Evolutionary conservation across 2,329 filamentous ascomycete genomes (phyloP).

Genomic region (Myriosclerotinia scirpicola): DNA sequence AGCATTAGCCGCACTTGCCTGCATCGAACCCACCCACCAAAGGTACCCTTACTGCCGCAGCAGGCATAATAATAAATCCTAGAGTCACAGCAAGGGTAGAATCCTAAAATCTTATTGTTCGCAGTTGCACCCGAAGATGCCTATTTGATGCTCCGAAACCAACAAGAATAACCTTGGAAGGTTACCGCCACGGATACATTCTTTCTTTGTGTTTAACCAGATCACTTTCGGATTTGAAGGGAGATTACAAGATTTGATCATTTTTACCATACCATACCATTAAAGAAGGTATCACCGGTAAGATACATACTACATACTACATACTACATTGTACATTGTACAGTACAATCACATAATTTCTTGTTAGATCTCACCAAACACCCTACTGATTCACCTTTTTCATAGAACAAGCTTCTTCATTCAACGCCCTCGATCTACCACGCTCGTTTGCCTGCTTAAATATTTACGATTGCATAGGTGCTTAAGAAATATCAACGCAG

Average conservation of each 20-base stretch:
- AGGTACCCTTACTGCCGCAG: slow-evolving; percentile 6
- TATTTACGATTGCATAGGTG: not conserved
- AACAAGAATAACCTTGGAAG: slow-evolving; percentile 10
- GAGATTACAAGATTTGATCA: slow-evolving; percentile 2
- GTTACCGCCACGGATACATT: slow-evolving; percentile 4
- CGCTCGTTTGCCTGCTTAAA: slow-evolving; percentile 3
- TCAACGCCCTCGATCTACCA: not conserved
- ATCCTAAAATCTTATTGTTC: slow-evolving; percentile 7
- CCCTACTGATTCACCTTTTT: slow-evolving; percentile 16
- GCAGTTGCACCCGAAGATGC: slow-evolving; percentile 4
- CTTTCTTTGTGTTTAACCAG: slow-evolving; percentile 8
- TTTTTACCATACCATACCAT: not conserved
- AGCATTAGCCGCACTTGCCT: not conserved
- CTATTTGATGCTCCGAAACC: slow-evolving; percentile 10
- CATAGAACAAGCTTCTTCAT: slow-evolving; percentile 1
- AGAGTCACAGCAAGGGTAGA: slow-evolving; percentile 4
- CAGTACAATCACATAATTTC: slow-evolving; percentile 8
- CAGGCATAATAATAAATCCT: slow-evolving; percentile 3
- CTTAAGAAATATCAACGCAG: not conserved
- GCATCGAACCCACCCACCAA: not conserved
- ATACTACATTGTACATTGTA: no score
- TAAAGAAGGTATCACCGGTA: slow-evolving; percentile 15
- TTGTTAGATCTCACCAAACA: not conserved
- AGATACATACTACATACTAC: slow-evolving; percentile 1
- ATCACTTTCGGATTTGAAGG: not conserved